These are phyloP conservation scores for Stachybotrys elegans DNA, from an alignment of 2,329 filamentous ascomycete genomes.

Conservation along the genomic window DNA sequence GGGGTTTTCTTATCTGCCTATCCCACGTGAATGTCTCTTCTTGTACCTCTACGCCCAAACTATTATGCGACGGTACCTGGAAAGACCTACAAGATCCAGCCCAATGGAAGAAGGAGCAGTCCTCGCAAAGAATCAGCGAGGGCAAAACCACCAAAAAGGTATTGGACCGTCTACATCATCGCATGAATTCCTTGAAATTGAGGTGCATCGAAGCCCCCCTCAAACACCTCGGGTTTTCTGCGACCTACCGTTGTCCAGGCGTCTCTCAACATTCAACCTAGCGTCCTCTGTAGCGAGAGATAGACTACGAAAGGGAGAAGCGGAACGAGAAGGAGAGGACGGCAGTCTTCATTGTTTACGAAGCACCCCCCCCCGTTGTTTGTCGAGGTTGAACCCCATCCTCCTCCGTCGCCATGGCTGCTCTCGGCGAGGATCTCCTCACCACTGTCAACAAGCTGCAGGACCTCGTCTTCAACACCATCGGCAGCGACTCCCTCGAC, in stretches of 20 bases:
- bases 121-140: too few species aligned
- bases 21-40: constrained; percentile 24
- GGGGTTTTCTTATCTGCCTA: too few species aligned
- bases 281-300: too few species aligned
- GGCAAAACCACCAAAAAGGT: too few species aligned
- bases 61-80: too few species aligned
- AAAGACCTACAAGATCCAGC: too few species aligned
- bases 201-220: constrained; percentile 18
- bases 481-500: constrained; percentile 96
- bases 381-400: constrained; percentile 2
- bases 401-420: constrained; percentile 61
- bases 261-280: too few species aligned
- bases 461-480: constrained; percentile 98
- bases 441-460: constrained; percentile 97
- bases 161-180: constrained; percentile 10
- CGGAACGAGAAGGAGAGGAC: too few species aligned
- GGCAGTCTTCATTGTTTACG: constrained; percentile 5
- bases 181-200: constrained; percentile 22
- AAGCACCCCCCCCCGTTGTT: constrained; percentile 7
- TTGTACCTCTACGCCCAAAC: too few species aligned
- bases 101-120: too few species aligned
- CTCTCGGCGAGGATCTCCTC: constrained; percentile 92
- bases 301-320: too few species aligned
- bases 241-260: too few species aligned
- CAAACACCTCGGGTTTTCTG: neutral